These are phyloP conservation scores for Phytophthora megakarya DNA, from an alignment of 352 stramenopile genomes.

Conservation along the genomic window DNA sequence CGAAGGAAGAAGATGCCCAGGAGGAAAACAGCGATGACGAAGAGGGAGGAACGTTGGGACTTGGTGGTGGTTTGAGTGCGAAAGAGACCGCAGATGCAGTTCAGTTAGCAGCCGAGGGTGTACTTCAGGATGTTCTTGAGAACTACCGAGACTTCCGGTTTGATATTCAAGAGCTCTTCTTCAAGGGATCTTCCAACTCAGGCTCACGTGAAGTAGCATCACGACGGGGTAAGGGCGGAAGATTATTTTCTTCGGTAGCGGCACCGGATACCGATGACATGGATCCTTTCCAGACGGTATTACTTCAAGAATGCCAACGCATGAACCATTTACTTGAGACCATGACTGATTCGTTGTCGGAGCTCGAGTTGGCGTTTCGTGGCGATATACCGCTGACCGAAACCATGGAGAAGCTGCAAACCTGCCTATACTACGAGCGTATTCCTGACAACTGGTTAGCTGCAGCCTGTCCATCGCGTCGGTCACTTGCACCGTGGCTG, in stretches of 20 bases:
- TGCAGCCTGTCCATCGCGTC: conserved; percentile 78
- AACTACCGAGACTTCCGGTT: conserved; percentile 88
- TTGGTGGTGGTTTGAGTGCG: conserved; percentile 9
- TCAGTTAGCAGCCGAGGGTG: conserved; percentile 84
- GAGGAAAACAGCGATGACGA: conserved; percentile 44
- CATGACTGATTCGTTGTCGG: conserved; percentile 79
- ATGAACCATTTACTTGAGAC: conserved; percentile 85
- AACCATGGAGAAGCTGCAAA: conserved; percentile 84
- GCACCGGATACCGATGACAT: conserved; percentile 66
- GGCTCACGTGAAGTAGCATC: conserved; percentile 26
- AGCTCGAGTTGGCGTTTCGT: conserved; percentile 88
- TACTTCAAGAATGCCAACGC: conserved; percentile 90
- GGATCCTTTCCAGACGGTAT: conserved; percentile 90
- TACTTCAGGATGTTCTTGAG: conserved; percentile 92
- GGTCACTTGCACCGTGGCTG: conserved; percentile 84
- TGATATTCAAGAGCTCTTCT: conserved; percentile 81
- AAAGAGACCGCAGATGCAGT: conserved; percentile 62
- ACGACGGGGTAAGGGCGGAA: conserved; percentile 35
- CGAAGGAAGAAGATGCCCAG: conserved; percentile 44
- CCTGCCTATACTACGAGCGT: conserved; percentile 75
- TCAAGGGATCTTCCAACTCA: conserved; percentile 51
- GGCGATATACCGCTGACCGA: conserved; percentile 91
- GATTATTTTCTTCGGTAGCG: conserved; percentile 43
- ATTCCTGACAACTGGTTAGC: conserved; percentile 78
- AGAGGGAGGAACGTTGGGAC: conserved; percentile 20